Evolutionary conservation across 2,329 filamentous ascomycete genomes (phyloP).

Genomic region (Sclerotinia sclerotiorum): DNA sequence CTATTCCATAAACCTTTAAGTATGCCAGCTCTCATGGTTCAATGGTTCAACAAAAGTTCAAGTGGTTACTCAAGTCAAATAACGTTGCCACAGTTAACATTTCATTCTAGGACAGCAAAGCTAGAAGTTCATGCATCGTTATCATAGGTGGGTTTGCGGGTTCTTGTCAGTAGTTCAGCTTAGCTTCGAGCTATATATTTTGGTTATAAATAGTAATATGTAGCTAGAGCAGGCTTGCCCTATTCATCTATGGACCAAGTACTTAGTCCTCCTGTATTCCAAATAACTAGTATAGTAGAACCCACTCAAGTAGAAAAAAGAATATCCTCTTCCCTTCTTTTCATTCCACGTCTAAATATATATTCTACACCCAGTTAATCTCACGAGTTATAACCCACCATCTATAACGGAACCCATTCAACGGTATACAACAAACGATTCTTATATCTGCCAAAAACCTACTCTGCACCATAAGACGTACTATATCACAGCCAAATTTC

Average conservation of each 20-base stretch:
- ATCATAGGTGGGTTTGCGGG: too few relatives aligned
- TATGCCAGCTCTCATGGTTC: background rate
- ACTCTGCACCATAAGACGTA: background rate
- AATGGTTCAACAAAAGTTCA: background rate
- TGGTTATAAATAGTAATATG: background rate
- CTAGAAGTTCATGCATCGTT: background rate
- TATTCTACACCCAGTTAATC: background rate
- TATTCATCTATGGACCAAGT: background rate
- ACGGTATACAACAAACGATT: too few relatives aligned
- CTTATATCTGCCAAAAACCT: background rate
- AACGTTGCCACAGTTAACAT: too few relatives aligned
- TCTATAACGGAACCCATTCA: too few relatives aligned
- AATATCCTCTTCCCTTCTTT: too few relatives aligned
- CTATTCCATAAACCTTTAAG: background rate
- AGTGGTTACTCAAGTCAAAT: background rate
- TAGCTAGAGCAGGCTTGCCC: background rate
- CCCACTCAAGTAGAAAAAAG: too few relatives aligned
- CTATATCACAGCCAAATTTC: background rate
- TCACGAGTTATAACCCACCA: background rate
- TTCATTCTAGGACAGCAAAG: background rate
- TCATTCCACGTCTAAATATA: too few relatives aligned
- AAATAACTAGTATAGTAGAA: background rate
- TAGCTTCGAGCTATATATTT: background rate
- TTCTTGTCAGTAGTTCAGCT: background rate
- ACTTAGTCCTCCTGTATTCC: background rate